A percentile compares a stretch with the other conserved stretches of the same genome.
Evolutionary conservation across 345 rosid genomes (phyloP).

Genomic region (Clausena lansium): DNA sequence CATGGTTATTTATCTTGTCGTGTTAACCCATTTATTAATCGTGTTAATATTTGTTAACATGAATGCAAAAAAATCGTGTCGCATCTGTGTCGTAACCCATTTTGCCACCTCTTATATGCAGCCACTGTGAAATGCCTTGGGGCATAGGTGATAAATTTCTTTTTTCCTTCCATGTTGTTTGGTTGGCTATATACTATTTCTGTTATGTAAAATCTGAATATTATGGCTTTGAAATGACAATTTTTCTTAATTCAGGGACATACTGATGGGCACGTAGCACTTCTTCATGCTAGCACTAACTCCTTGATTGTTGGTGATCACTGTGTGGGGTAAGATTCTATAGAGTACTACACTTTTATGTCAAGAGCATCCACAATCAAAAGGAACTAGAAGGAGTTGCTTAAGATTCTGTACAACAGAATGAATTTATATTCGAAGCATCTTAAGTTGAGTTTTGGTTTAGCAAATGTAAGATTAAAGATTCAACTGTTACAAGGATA

Average conservation of each 20-base stretch:
- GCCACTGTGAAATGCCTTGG: background rate
- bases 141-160: background rate
- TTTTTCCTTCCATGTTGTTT: background rate
- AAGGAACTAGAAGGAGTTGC: background rate
- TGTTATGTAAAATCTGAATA: background rate
- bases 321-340: slow-evolving; percentile 78
- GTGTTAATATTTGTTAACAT: too few species aligned
- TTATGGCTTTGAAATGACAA: background rate
- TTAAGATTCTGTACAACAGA: background rate
- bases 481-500: background rate
- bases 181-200: background rate
- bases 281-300: slow-evolving; percentile 61
- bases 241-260: slow-evolving; percentile 66
- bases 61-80: too few species aligned
- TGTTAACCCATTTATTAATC: too few species aligned
- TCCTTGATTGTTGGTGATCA: slow-evolving; percentile 89
- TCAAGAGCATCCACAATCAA: background rate
- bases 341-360: background rate
- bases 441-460: slow-evolving; percentile 3
- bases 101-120: background rate
- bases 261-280: slow-evolving; percentile 84
- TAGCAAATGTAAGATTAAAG: background rate
- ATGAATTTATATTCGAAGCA: background rate
- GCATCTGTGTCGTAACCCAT: too few species aligned
- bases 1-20: too few species aligned